Conservation (phyloP, 768 basidiomycete genomes). For the Brasilioporus rufonigricans region DNA sequence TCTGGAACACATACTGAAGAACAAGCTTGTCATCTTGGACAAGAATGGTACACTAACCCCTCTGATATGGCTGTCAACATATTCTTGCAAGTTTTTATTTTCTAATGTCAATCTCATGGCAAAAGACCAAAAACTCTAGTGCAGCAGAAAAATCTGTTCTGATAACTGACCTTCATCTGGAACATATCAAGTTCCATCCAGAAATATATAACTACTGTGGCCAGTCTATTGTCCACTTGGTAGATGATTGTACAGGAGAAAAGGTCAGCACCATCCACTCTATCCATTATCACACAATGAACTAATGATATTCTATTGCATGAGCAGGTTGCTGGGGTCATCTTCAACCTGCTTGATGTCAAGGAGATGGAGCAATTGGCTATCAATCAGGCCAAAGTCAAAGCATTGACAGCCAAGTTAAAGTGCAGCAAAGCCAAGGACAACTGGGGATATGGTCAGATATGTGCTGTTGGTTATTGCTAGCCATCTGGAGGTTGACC, state of each 20-base stretch:
- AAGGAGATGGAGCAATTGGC: not conserved
- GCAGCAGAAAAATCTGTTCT: not conserved
- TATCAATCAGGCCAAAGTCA: conserved; percentile 4
- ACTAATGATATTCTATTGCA: not conserved
- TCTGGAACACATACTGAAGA: too few species aligned
- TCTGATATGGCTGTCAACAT: not conserved
- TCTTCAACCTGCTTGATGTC: not conserved
- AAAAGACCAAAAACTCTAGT: too few species aligned
- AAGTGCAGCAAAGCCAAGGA: not conserved
- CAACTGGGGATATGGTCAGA: not conserved
- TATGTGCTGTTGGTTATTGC: not conserved
- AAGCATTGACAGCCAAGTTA: not conserved
- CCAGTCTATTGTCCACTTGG: not conserved
- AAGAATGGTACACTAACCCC: not conserved
- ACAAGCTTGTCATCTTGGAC: too few species aligned
- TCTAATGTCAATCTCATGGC: too few species aligned
- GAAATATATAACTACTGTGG: not conserved
- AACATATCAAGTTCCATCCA: accelerated
- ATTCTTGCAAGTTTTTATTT: too few species aligned
- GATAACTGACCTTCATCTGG: not conserved
- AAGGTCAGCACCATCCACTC: not conserved
- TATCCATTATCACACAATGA: not conserved
- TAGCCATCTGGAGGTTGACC: not conserved
- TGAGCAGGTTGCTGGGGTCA: not conserved
- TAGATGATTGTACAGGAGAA: not conserved